Conservation (phyloP, 2,329 filamentous ascomycete species). For the Akanthomyces lecanii region DNA sequence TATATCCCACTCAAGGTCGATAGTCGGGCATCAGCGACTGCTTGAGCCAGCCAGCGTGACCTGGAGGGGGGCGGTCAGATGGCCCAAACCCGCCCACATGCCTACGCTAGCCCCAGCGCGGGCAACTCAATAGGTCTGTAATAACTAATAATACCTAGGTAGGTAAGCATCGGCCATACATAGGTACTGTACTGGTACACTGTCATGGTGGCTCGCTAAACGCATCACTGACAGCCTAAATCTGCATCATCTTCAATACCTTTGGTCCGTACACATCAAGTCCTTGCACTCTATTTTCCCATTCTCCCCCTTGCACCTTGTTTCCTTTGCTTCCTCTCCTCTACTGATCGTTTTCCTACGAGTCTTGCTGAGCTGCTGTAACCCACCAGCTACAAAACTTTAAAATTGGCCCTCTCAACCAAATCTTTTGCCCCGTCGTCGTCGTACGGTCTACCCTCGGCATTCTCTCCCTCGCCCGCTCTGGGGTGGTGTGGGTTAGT, state of each 20-base stretch:
- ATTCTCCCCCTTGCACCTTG: not conserved
- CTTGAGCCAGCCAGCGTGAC: slow-evolving; percentile 7
- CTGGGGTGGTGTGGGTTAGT: not conserved
- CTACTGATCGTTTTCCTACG: not conserved
- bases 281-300: not conserved
- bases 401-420: slow-evolving; percentile 2
- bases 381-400: not conserved
- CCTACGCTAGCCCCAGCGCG: not conserved
- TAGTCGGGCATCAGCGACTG: slow-evolving; percentile 8
- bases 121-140: not conserved
- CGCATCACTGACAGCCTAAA: not conserved
- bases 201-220: too few relatives aligned
- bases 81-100: slow-evolving; percentile 4
- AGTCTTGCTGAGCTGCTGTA: not conserved
- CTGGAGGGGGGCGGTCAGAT: slow-evolving; percentile 15
- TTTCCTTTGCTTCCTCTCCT: too few relatives aligned
- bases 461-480: not conserved
- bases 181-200: not conserved
- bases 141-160: not conserved
- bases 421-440: not conserved
- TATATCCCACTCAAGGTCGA: not conserved
- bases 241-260: slow-evolving; percentile 9
- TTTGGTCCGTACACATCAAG: not conserved
- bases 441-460: not conserved
- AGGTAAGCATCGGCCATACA: not conserved